Conservation (phyloP, 2,329 filamentous ascomycete species). For the Xylariaceae sp. region DNA sequence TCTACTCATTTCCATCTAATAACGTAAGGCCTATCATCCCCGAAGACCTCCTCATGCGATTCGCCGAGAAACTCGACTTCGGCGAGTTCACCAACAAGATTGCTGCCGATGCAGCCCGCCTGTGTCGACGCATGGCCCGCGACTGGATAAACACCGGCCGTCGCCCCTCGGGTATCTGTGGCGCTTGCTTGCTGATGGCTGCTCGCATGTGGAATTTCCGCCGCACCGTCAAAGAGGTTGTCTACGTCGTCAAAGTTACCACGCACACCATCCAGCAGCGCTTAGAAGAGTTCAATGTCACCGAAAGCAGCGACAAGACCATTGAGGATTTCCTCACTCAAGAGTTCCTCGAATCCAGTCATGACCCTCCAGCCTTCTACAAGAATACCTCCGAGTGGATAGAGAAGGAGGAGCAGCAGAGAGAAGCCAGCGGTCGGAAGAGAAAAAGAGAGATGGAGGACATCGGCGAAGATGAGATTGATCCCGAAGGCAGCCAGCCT, state of each 20-base stretch:
- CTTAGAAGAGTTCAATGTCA: conserved; percentile 85
- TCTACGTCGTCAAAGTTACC: conserved; percentile 97
- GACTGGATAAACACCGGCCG: conserved; percentile 98
- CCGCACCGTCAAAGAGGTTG: conserved; percentile 85
- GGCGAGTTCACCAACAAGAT: conserved; percentile 76
- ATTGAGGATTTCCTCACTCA: conserved; percentile 78
- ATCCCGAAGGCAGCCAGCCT: conserved; percentile 15
- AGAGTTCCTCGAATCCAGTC: conserved; percentile 65
- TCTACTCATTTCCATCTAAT: conserved; percentile 62
- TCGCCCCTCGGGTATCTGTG: conserved; percentile 88
- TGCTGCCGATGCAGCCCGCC: conserved; percentile 79
- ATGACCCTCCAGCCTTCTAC: conserved; percentile 82
- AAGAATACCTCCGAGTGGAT: conserved; percentile 59
- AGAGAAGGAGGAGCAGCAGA: conserved; percentile 48
- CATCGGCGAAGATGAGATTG: conserved; percentile 31
- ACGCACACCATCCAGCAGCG: conserved; percentile 90
- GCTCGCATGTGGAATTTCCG: conserved; percentile 98
- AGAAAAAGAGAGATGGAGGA: conserved; percentile 41
- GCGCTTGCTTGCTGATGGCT: conserved; percentile 88
- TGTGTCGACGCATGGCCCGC: conserved; percentile 87
- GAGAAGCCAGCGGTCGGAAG: conserved; percentile 36
- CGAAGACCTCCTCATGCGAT: conserved; percentile 87
- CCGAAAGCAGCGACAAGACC: conserved; percentile 77
- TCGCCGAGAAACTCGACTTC: conserved; percentile 89
- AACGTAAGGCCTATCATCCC: conserved; percentile 67